A percentile compares a stretch with the other conserved stretches of the same genome.
phyloP scores from a whole-genome alignment of 148 eudicot species.

The Selenicereus undatus region DNA sequence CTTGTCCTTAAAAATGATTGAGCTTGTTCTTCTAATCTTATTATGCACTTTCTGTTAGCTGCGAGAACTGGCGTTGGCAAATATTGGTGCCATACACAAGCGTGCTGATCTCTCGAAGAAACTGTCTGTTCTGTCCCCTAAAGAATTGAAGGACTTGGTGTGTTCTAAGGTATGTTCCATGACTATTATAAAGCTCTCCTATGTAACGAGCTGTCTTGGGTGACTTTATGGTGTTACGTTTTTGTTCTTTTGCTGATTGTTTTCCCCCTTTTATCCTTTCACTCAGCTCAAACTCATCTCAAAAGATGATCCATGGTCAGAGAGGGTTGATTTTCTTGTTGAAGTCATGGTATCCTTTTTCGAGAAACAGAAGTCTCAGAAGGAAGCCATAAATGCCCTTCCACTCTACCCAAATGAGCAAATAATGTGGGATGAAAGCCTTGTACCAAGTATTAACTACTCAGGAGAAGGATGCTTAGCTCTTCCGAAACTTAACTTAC shows the following conservation, averaged over 20 bases:
- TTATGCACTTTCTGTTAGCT: slow-evolving; percentile 39
- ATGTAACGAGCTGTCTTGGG: not conserved
- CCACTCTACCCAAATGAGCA: slow-evolving; percentile 97
- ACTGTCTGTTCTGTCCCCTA: slow-evolving; percentile 69
- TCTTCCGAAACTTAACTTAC: slow-evolving; percentile 92
- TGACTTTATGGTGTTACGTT: not conserved
- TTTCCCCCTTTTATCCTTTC: slow-evolving; percentile 13
- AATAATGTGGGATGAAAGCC: slow-evolving; percentile 99
- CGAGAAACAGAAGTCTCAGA: slow-evolving; percentile 89
- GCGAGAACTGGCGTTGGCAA: slow-evolving; percentile 85
- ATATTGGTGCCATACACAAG: slow-evolving; percentile 76
- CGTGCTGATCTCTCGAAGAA: slow-evolving; percentile 88
- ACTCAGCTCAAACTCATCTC: slow-evolving; percentile 88
- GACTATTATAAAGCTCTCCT: not conserved
- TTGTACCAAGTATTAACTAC: slow-evolving; percentile 96
- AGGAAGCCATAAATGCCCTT: slow-evolving; percentile 95
- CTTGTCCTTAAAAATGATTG: not conserved
- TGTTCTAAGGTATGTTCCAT: slow-evolving; percentile 58
- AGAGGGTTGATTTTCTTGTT: slow-evolving; percentile 90
- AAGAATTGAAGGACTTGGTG: slow-evolving; percentile 79
- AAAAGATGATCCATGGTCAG: slow-evolving; percentile 87
- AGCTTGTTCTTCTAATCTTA: not conserved
- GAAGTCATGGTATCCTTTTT: slow-evolving; percentile 96
- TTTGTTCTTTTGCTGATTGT: slow-evolving; percentile 20
- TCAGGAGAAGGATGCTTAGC: slow-evolving; percentile 99